These are phyloP conservation scores for Dissoconium aciculare DNA, from an alignment of 2,329 filamentous ascomycete genomes.

Conservation along the genomic window DNA sequence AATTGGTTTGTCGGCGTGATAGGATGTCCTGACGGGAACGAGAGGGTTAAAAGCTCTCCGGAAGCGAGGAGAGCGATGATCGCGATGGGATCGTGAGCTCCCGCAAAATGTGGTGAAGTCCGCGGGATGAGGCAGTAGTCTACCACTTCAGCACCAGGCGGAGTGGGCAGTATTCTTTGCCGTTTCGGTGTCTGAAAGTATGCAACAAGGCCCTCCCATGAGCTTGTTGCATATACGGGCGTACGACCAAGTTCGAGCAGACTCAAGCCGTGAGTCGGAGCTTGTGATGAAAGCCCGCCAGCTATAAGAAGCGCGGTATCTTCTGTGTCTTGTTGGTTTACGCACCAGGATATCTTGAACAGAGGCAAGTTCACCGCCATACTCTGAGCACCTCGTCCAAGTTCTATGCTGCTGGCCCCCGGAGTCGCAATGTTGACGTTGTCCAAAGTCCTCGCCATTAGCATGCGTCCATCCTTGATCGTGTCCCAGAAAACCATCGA, in stretches of 20 bases:
- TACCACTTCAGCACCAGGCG: slow-evolving; percentile 58
- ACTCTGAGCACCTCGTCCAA: slow-evolving; percentile 28
- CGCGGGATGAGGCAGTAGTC: slow-evolving; percentile 77
- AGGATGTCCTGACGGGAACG: slow-evolving; percentile 80
- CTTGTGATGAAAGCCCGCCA: slow-evolving; percentile 57
- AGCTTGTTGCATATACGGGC: slow-evolving; percentile 78
- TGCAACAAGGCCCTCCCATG: slow-evolving; percentile 66
- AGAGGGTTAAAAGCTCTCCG: slow-evolving; percentile 77
- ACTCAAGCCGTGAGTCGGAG: slow-evolving; percentile 60
- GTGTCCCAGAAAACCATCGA: slow-evolving; percentile 86
- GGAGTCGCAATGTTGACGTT: slow-evolving; percentile 60
- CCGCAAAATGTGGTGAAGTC: slow-evolving; percentile 67
- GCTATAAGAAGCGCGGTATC: slow-evolving; percentile 80
- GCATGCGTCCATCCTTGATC: slow-evolving; percentile 61
- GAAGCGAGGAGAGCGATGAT: slow-evolving; percentile 66
- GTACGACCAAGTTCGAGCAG: slow-evolving; percentile 82
- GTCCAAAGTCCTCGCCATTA: slow-evolving; percentile 69
- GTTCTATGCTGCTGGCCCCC: slow-evolving; percentile 14
- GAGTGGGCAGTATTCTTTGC: slow-evolving; percentile 56
- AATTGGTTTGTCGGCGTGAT: slow-evolving; percentile 88
- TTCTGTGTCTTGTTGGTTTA: slow-evolving; percentile 70
- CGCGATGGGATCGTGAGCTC: slow-evolving; percentile 81
- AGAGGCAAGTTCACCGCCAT: slow-evolving; percentile 57
- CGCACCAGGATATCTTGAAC: slow-evolving; percentile 76
- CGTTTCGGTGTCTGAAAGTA: slow-evolving; percentile 67